phyloP scores from a whole-genome alignment of 345 rosid species.

The Firmiana major region DNA sequence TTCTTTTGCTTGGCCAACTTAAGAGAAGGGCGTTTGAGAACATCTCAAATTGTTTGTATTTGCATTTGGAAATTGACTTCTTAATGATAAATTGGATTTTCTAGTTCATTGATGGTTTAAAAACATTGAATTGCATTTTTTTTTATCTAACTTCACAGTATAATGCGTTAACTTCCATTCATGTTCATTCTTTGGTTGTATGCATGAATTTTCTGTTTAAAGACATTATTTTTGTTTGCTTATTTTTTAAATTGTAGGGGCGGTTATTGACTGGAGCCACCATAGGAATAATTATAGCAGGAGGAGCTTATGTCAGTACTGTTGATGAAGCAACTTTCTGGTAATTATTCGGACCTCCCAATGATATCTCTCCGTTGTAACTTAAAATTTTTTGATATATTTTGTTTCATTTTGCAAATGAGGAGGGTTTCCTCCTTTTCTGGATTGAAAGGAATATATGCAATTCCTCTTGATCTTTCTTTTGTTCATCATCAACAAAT shows the following conservation, averaged over 20 bases:
- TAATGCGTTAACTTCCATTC: neutral
- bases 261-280: slow-evolving; percentile 82
- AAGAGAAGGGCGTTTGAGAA: neutral
- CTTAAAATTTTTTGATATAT: neutral
- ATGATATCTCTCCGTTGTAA: neutral
- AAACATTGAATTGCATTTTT: neutral
- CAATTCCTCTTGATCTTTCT: neutral
- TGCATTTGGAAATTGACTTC: neutral
- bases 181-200: neutral
- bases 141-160: neutral
- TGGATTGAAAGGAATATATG: neutral
- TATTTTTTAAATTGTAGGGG: slow-evolving; percentile 44
- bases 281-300: slow-evolving; percentile 75
- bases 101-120: neutral
- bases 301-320: slow-evolving; percentile 96
- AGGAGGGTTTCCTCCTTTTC: neutral
- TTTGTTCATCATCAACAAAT: neutral
- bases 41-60: neutral
- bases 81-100: too few relatives aligned
- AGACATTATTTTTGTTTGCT: slow-evolving; percentile 2
- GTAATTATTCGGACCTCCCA: slow-evolving; percentile 37
- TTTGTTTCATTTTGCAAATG: neutral
- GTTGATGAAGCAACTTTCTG: slow-evolving; percentile 99
- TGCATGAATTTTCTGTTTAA: neutral
- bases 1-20: neutral